Evolutionary conservation across 78 protist species (phyloP).

Genomic region (Polysphondylium violaceum): DNA sequence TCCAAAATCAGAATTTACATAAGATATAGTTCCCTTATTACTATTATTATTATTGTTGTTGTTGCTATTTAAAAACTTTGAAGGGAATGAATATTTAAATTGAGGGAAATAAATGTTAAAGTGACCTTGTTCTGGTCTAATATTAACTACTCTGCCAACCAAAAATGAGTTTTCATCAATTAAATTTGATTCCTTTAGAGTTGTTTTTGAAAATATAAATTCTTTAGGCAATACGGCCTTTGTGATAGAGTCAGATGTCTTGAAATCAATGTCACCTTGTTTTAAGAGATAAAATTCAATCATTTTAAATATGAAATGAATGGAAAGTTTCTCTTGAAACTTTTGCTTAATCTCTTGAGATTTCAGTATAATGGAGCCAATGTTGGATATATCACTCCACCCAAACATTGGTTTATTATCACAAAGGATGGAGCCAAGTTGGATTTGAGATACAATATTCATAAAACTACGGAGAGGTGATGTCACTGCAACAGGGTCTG

Average conservation of each 20-base stretch:
- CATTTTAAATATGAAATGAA: background rate
- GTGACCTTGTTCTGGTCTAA: background rate
- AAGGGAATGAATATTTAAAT: background rate
- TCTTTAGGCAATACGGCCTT: too few species aligned
- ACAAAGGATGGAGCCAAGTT: background rate
- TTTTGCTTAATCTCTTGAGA: background rate
- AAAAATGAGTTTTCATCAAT: too few species aligned
- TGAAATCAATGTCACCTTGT: background rate
- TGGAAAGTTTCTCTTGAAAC: background rate
- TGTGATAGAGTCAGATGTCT: background rate
- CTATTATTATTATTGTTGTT: background rate
- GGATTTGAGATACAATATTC: constrained; percentile 12
- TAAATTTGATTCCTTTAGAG: too few species aligned
- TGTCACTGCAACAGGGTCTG: background rate
- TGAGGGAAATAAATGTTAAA: background rate
- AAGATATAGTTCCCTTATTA: background rate
- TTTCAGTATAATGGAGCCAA: background rate
- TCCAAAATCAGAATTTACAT: background rate
- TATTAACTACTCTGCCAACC: background rate
- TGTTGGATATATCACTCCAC: background rate
- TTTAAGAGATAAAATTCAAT: background rate
- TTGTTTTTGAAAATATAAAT: too few species aligned
- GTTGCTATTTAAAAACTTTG: background rate
- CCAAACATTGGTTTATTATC: background rate
- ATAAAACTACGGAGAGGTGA: constrained; percentile 22